Conservation (phyloP, 345 rosid species). For the Rhodamnia rubescens region DNA sequence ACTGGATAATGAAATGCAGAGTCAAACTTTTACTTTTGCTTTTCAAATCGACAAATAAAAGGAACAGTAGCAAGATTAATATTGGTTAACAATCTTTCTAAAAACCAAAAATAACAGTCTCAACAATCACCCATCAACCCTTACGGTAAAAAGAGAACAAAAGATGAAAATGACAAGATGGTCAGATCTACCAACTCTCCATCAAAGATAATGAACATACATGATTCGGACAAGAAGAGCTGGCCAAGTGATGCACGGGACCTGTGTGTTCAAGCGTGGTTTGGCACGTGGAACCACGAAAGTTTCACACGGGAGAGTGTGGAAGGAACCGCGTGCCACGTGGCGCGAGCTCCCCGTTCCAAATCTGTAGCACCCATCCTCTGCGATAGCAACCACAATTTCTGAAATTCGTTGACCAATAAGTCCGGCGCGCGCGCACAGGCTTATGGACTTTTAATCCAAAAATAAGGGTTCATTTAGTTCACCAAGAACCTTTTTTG, state of each 20-base stretch:
- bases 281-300: constrained; percentile 31
- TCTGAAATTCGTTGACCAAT: background rate
- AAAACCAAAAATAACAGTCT: background rate
- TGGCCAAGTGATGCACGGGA: background rate
- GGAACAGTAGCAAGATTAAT: background rate
- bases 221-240: background rate
- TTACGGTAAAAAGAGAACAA: background rate
- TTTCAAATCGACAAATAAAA: background rate
- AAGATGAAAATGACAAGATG: background rate
- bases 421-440: background rate
- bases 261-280: background rate
- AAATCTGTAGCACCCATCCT: background rate
- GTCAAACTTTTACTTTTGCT: accelerated
- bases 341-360: background rate
- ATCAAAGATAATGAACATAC: background rate
- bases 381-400: background rate
- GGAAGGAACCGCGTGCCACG: constrained; percentile 18
- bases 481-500: too few species aligned
- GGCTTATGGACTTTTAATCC: background rate
- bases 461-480: background rate
- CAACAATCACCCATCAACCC: background rate
- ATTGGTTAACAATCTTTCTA: background rate
- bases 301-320: constrained; percentile 21
- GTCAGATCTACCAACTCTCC: background rate
- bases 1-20: accelerated